Base-by-base conservation (phyloP, 2,329 filamentous ascomycete species). In the Trichoderma hamatum region DNA sequence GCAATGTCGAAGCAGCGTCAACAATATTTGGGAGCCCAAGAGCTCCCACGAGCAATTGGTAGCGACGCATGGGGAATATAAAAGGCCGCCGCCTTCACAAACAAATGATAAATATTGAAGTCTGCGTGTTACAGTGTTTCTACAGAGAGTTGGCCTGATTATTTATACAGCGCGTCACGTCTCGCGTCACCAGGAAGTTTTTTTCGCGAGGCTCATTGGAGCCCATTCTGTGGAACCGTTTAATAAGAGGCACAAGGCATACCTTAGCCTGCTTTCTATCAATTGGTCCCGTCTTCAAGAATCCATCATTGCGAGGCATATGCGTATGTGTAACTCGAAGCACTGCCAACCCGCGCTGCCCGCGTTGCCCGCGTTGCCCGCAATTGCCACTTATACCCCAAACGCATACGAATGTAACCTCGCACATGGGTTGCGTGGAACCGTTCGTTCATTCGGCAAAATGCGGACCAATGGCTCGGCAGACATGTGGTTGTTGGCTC, bases 1-100 rank as follows among this genome's bases (percentile, higher is more conserved):
- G 74, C 4, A 80, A 70, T 9, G 55, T 68, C 4, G 65, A 68
- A 16, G 65, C 65, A 19, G 65, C 55, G 16, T 61, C 21, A 24
- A 36, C 63, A 14, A 58, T 21, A n/a, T 6, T 28, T 30, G 28
- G 26, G 52, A 66, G 52, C 36, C 36, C n/a, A n/a, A 66, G 36
- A 34, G 52, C 63, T 66, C 63, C 63, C 3, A 66, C 58, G 16
- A 54, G 19, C 28, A 26, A 66, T 5, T 21, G n/a, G 7, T 3
- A 2, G n/a, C 39, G 24, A 1, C 26, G 63, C 63, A 66, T 66
- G 14, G n/a, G 14, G 63, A 9, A 19, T 11, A 13, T 5, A 14
- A 32, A 36, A n/a, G 19, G 16, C 3, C 10, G 28, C 5, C 10
- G 2, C n/a, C 10, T 49, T 5, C n/a, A 1, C 19, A 26, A 11